Evolutionary conservation across 1,139 yeast genomes (phyloP).

Genomic region (Zygoascus meyerae): DNA sequence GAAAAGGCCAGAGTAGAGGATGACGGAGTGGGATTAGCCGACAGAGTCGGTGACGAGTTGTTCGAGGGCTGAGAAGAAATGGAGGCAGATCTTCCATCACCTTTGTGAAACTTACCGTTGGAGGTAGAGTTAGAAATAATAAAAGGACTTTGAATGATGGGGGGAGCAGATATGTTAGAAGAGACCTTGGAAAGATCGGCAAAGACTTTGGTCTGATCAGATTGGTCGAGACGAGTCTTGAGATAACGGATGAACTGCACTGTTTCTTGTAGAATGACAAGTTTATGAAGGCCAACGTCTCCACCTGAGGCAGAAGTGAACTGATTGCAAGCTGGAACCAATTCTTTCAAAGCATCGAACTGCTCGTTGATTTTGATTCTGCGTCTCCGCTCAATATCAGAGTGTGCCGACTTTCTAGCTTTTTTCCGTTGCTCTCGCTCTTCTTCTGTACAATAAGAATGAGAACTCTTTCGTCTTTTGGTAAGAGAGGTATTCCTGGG

Average conservation of each 20-base stretch:
- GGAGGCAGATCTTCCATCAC: slow-evolving; percentile 2
- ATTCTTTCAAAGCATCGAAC: slow-evolving; percentile 69
- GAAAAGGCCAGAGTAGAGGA: background rate
- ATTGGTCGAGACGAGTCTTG: slow-evolving; percentile 35
- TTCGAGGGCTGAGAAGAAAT: slow-evolving; percentile 1
- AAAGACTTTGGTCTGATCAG: slow-evolving; percentile 14
- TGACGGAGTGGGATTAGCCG: slow-evolving; percentile 1
- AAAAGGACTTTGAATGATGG: background rate
- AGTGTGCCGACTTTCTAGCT: slow-evolving; percentile 61
- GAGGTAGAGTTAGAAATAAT: slow-evolving; percentile 1
- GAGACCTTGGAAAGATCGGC: background rate
- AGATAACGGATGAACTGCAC: slow-evolving; percentile 73
- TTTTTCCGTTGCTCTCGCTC: slow-evolving; percentile 19
- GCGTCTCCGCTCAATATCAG: slow-evolving; percentile 74
- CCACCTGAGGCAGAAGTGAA: slow-evolving; percentile 33
- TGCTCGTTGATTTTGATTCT: slow-evolving; percentile 75
- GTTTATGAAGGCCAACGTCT: slow-evolving; percentile 67
- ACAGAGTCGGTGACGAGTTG: slow-evolving; percentile 1
- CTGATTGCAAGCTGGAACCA: slow-evolving; percentile 71
- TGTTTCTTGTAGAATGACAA: slow-evolving; percentile 72
- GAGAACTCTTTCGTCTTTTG: background rate
- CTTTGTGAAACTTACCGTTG: slow-evolving; percentile 1
- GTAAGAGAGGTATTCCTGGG: background rate
- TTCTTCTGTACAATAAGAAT: slow-evolving; percentile 5
- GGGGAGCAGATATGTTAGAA: background rate